Conservation (phyloP, 139 green algal genomes). For the Closterium sp. region DNA sequence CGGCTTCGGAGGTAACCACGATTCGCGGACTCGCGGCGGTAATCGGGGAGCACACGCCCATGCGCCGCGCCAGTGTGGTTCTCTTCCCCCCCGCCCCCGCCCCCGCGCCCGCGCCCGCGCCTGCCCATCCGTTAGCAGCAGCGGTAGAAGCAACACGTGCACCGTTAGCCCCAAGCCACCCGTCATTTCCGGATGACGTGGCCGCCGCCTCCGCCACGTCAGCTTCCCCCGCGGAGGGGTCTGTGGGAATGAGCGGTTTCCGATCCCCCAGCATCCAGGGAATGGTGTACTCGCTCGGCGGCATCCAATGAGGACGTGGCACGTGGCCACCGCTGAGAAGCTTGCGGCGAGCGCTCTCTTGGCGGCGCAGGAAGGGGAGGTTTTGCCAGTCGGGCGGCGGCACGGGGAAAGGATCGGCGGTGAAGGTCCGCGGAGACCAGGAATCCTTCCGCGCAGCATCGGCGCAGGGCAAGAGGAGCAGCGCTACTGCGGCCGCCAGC, state of each 20-base stretch:
- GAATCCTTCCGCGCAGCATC: background rate
- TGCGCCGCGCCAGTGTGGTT: background rate
- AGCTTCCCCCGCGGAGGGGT: background rate
- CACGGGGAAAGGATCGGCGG: background rate
- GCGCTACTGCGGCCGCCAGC: background rate
- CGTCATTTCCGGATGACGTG: background rate
- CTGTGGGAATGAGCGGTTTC: background rate
- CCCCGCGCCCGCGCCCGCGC: too few species aligned
- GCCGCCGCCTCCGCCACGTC: background rate
- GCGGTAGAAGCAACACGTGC: background rate
- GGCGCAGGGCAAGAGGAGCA: background rate
- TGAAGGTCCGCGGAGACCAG: background rate
- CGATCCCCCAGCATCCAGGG: background rate
- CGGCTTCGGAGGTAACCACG: background rate
- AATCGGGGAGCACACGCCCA: background rate
- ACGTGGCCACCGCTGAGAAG: background rate
- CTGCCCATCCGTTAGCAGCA: background rate
- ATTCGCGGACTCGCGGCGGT: background rate
- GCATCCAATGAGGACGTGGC: background rate
- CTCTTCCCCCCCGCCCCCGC: background rate
- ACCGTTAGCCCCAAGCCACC: background rate
- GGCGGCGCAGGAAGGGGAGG: background rate
- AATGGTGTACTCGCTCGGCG: background rate
- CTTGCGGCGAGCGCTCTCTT: background rate
- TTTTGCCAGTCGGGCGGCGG: background rate